These are phyloP conservation scores for Claviceps spartinae DNA, from an alignment of 2,329 filamentous ascomycete species.

Conservation along the genomic window DNA sequence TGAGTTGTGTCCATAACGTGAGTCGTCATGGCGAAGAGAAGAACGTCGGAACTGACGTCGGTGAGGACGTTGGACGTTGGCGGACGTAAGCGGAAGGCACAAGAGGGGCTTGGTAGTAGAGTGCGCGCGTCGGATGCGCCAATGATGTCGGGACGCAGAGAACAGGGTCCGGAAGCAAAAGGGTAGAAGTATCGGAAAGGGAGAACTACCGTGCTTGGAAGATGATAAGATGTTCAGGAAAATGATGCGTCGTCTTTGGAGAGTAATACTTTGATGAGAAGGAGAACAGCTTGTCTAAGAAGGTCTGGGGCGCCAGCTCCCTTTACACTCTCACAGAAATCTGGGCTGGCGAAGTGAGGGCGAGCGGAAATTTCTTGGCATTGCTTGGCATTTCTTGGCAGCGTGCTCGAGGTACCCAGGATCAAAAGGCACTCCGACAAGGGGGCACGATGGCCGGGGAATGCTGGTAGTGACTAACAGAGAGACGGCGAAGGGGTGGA, in stretches of 20 bases:
- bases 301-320: conserved; percentile 18
- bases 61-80: neutral
- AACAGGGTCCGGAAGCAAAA: neutral
- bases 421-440: conserved; percentile 2
- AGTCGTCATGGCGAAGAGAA: conserved; percentile 18
- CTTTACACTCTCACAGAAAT: conserved; percentile 23
- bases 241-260: conserved; percentile 3
- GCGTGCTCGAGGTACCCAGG: conserved; percentile 9
- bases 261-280: conserved; percentile 4
- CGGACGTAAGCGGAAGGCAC: neutral
- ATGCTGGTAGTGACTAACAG: neutral
- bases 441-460: neutral
- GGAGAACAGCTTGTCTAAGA: neutral
- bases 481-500: conserved; percentile 7
- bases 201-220: neutral
- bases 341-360: conserved; percentile 22
- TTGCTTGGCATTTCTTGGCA: conserved; percentile 14
- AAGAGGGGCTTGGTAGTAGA: neutral
- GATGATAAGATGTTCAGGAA: neutral
- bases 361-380: conserved; percentile 25
- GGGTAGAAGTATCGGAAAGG: neutral
- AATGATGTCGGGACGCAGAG: neutral
- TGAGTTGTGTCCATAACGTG: conserved; percentile 14
- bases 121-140: neutral
- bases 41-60: conserved; percentile 10